Percentiles rank a stretch among this genome's conserved stretches.
Evolutionary conservation across 1,284 basidiomycete species (phyloP).

Genomic region (Moesziomyces sp.): DNA sequence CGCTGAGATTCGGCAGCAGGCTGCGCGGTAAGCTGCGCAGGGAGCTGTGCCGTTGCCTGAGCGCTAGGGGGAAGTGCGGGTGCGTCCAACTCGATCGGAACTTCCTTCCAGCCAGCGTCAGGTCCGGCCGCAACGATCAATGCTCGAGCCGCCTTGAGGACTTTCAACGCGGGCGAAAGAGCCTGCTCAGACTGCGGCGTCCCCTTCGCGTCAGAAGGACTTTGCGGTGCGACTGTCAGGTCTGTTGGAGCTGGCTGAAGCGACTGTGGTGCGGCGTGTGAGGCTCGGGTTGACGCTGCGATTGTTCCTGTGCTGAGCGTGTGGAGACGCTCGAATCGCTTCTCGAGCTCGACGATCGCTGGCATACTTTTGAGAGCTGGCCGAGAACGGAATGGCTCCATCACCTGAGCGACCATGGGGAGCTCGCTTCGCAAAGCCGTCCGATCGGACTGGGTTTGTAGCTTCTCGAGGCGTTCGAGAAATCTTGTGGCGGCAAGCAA

Average conservation of each 20-base stretch:
- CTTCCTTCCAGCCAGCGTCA: constrained; percentile 39
- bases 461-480: constrained; percentile 32
- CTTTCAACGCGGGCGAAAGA: constrained; percentile 25
- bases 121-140: constrained; percentile 26
- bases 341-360: constrained; percentile 27
- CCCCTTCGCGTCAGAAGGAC: not conserved
- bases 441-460: constrained; percentile 17
- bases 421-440: constrained; percentile 10
- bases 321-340: constrained; percentile 32
- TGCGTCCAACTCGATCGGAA: constrained; percentile 28
- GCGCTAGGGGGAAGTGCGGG: constrained; percentile 22
- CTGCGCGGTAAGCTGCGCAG: not conserved
- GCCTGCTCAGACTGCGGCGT: not conserved
- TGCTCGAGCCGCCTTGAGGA: constrained; percentile 31
- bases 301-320: constrained; percentile 1
- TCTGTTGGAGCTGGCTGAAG: not conserved
- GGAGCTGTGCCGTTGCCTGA: not conserved
- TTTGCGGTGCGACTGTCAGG: not conserved
- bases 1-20: constrained; percentile 8
- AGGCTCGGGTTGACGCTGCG: not conserved
- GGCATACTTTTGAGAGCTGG: constrained; percentile 18
- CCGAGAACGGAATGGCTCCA: constrained; percentile 15
- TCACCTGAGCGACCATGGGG: constrained; percentile 3
- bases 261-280: not conserved
- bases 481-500: constrained; percentile 21